phyloP scores from a whole-genome alignment of 2,329 filamentous ascomycete species.

The Magnaporthiopsis rhizophila region DNA sequence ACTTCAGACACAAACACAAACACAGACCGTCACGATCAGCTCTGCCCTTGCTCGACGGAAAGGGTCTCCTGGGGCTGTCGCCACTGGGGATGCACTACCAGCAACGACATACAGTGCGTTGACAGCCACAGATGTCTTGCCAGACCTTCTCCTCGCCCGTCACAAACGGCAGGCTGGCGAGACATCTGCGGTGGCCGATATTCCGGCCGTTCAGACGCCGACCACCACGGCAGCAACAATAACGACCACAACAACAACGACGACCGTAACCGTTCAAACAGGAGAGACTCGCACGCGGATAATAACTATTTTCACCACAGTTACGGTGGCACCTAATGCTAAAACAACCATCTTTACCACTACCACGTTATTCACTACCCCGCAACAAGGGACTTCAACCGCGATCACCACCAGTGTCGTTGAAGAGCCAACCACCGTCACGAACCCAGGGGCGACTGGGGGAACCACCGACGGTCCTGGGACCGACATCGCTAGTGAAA shows the following conservation, averaged over 20 bases:
- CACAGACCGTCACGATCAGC: constrained; percentile 14
- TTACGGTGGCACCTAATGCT: constrained; percentile 14
- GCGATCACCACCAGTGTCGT: background rate
- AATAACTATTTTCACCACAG: constrained; percentile 15
- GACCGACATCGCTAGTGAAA: background rate
- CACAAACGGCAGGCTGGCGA: background rate
- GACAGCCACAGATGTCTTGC: background rate
- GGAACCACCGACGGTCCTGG: background rate
- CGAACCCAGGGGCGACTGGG: background rate
- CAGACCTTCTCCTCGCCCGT: background rate
- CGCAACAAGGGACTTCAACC: constrained; percentile 5
- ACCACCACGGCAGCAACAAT: constrained; percentile 12
- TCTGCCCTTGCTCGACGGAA: constrained; percentile 9
- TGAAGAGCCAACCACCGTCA: background rate
- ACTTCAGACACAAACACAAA: constrained; percentile 17
- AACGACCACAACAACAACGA: background rate
- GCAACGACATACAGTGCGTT: background rate
- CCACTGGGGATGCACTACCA: background rate
- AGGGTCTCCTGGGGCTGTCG: background rate
- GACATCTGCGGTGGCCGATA: background rate
- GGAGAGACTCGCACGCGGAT: constrained; percentile 10
- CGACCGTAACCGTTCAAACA: constrained; percentile 4
- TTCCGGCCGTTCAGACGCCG: constrained; percentile 10
- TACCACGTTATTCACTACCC: constrained; percentile 13
- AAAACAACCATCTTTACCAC: constrained; percentile 17